A percentile compares a stretch with the other conserved stretches of the same genome.
These are phyloP conservation scores for Globisporangium solare DNA, from an alignment of 352 stramenopile genomes.

Conservation along the genomic window DNA sequence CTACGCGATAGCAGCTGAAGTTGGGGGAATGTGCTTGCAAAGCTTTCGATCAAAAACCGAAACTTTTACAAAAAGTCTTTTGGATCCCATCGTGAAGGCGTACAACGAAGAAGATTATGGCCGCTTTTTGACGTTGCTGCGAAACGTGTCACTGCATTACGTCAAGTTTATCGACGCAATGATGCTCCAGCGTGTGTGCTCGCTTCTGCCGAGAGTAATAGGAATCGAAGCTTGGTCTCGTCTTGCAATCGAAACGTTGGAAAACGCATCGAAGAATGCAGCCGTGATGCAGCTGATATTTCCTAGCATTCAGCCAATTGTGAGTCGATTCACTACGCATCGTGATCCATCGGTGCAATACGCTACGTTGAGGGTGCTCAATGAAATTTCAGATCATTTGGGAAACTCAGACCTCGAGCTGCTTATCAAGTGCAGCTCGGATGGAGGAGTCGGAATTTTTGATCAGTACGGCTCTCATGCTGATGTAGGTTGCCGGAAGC, in stretches of 20 bases:
- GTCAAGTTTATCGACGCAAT: constrained; percentile 46
- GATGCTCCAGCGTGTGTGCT: constrained; percentile 72
- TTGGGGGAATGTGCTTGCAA: constrained; percentile 43
- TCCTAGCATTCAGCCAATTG: constrained; percentile 36
- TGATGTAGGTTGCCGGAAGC: constrained; percentile 26
- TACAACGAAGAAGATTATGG: constrained; percentile 67
- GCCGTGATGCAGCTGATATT: constrained; percentile 37
- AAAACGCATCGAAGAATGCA: constrained; percentile 37
- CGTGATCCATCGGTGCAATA: constrained; percentile 46
- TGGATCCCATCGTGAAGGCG: constrained; percentile 35
- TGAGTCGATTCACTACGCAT: constrained; percentile 51
- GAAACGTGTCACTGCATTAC: constrained; percentile 59
- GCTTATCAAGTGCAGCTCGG: constrained; percentile 19
- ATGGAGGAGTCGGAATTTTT: constrained; percentile 40
- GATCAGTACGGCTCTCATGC: constrained; percentile 30
- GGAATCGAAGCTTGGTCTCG: constrained; percentile 55
- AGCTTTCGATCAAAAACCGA: constrained; percentile 3
- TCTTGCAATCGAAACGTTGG: constrained; percentile 38
- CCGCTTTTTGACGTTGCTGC: constrained; percentile 54
- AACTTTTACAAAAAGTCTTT: constrained; percentile 31
- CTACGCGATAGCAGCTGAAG: constrained; percentile 63
- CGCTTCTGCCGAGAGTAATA: constrained; percentile 56
- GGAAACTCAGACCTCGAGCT: constrained; percentile 17
- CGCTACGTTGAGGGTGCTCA: constrained; percentile 34
- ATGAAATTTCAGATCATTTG: constrained; percentile 31